A percentile compares a stretch with the other conserved stretches of the same genome.
Evolutionary conservation across 1,284 basidiomycete genomes (phyloP).

Genomic region (Farysia itapuensis): DNA sequence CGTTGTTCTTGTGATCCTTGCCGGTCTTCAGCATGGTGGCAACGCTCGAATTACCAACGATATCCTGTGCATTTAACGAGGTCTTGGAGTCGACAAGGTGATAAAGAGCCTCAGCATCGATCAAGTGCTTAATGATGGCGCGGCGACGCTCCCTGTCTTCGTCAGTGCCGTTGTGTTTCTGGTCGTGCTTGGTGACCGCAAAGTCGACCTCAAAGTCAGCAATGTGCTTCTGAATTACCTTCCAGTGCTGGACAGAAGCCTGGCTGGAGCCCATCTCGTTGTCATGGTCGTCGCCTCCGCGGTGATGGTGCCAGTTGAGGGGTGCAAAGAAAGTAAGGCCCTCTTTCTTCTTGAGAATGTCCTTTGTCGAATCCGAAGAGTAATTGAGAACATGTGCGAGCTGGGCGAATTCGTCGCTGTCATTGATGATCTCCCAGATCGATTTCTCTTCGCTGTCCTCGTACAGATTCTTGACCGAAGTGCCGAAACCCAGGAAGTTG

Average conservation of each 20-base stretch:
- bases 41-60: conserved; percentile 68
- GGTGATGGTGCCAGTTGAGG: conserved; percentile 44
- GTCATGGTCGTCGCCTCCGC: conserved; percentile 9
- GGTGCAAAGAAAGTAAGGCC: conserved; percentile 45
- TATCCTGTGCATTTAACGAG: conserved; percentile 60
- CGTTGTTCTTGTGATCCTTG: conserved; percentile 46
- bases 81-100: conserved; percentile 66
- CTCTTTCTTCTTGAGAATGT: conserved; percentile 36
- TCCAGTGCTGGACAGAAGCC: conserved; percentile 27
- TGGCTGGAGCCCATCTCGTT: conserved; percentile 5
- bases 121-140: conserved; percentile 63
- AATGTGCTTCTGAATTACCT: conserved; percentile 24
- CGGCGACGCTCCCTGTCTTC: conserved; percentile 66
- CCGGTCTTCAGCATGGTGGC: conserved; percentile 64
- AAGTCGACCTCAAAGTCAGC: conserved; percentile 18
- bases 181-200: conserved; percentile 1
- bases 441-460: conserved; percentile 13
- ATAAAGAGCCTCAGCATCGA: conserved; percentile 68
- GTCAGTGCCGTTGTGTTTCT: conserved; percentile 60
- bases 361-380: conserved; percentile 39
- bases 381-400: conserved; percentile 49
- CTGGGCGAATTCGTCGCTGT: conserved; percentile 30
- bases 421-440: conserved; percentile 44
- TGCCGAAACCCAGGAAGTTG: too few species aligned
- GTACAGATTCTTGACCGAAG: too few species aligned